Evolutionary conservation across 2,329 filamentous ascomycete species (phyloP), one percentile per base, ranked within the genome.

Genomic region (Corinectria fuckeliana): DNA sequence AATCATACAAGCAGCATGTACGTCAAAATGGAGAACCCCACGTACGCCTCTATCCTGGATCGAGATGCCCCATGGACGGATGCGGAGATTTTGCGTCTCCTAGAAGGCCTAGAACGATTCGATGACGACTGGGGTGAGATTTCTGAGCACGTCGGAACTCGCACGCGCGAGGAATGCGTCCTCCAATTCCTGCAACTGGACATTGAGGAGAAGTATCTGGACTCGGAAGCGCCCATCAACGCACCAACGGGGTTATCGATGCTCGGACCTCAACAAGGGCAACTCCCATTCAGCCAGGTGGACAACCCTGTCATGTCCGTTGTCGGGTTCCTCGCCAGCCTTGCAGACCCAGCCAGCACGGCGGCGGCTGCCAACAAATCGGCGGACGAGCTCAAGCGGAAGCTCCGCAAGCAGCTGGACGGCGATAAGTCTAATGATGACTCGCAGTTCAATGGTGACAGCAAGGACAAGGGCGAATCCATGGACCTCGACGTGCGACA

Each of bases 271-370:
- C 85, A 92, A 50, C 86, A 90, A 60, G 93, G 93, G 8, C 88
- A 92, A 62, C 84, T 97, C 44, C 95, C 95, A 0, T 95, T 98
- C 75, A 93, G 87, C 74, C 92, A 96, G 73, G 89, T 91, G 13
- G 95, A 99, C 71, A 99, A 98, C 76, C 94, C 96, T 0, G 92
- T 99, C 63, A 90, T 99, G 85, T 97, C 93, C 18, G 95, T 98
- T 2, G 91, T 99, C 68, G 91, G 91, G 53, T 99, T 97, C 81
- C 83, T 99, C 10, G 94, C 94, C 48, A 91, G 92, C 64, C 86
- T 99, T 60, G 92, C 93, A 1, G 93, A 97, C 66, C 94, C 95
- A 1, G 89, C 88, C 44, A 92, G 94, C 64, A 93, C 95, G 2
- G 94, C 95, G 1, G 93, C 93, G 0, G 94, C 95, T 1, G 93